Evolutionary conservation across 768 basidiomycete genomes (phyloP).

Genomic region (Kwoniella bestiolae): DNA sequence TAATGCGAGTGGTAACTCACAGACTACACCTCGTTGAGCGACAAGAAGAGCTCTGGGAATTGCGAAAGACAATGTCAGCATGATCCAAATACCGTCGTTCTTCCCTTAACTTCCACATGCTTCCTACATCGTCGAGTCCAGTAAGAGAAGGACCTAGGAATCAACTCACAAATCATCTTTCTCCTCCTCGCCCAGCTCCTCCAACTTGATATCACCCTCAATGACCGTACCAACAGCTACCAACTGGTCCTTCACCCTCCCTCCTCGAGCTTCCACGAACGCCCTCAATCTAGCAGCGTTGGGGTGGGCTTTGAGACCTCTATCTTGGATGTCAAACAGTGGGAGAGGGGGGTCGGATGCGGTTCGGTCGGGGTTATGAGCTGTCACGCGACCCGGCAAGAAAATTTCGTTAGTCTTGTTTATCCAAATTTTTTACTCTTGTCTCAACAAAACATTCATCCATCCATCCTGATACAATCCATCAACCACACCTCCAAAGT

Average conservation of each 20-base stretch:
- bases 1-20: conserved; percentile 32
- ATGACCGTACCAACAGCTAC: conserved; percentile 51
- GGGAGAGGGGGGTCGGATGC: conserved; percentile 43
- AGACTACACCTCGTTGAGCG: conserved; percentile 54
- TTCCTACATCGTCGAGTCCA: too few species aligned
- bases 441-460: too few species aligned
- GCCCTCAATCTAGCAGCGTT: conserved; percentile 43
- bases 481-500: not conserved
- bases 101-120: not conserved
- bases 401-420: not conserved
- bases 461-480: too few species aligned
- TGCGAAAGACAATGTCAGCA: not conserved
- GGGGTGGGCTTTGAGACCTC: conserved; percentile 50
- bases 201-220: conserved; percentile 50
- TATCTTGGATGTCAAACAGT: conserved; percentile 44
- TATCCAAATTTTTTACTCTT: not conserved
- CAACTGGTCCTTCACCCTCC: conserved; percentile 44
- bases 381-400: conserved; percentile 22
- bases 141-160: not conserved
- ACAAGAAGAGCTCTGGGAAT: conserved; percentile 54
- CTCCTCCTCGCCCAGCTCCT: conserved; percentile 49
- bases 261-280: conserved; percentile 49
- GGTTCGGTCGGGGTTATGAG: conserved; percentile 43
- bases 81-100: not conserved
- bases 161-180: conserved; percentile 50